phyloP scores from a whole-genome alignment of 2,329 filamentous ascomycete species.

The Fusarium redolens region DNA sequence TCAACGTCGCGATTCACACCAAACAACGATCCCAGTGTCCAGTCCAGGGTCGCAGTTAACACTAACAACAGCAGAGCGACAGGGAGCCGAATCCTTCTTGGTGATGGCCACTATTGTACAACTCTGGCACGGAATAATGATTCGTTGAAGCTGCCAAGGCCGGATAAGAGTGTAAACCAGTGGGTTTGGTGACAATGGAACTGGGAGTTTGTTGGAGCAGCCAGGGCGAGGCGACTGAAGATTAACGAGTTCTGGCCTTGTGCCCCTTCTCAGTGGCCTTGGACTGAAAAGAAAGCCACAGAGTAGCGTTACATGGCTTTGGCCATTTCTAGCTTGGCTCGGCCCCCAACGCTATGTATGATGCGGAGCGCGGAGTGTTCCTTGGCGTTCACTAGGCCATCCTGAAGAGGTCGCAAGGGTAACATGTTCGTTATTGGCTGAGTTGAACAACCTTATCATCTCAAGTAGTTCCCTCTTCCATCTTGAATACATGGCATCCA shows the following conservation, averaged over 20 bases:
- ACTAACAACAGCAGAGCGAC: neutral
- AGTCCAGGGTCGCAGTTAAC: neutral
- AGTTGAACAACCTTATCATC: neutral
- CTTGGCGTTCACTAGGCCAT: constrained; percentile 17
- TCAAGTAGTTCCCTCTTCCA: neutral
- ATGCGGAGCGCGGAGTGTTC: constrained; percentile 6
- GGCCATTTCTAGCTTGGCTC: constrained; percentile 15
- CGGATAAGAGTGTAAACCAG: neutral
- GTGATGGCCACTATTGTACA: neutral
- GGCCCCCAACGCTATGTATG: constrained; percentile 27
- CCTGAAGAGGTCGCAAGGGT: neutral
- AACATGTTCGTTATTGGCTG: neutral
- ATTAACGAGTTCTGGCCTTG: constrained; percentile 13
- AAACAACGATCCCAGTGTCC: neutral
- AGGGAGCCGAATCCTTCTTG: neutral
- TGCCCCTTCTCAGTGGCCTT: constrained; percentile 7
- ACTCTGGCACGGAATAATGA: neutral
- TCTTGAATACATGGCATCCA: neutral
- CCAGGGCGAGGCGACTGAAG: constrained; percentile 8
- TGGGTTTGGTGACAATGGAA: constrained; percentile 12
- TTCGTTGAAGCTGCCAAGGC: neutral
- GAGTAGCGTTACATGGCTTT: constrained; percentile 21
- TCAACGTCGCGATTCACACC: constrained; percentile 3
- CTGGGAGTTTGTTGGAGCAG: constrained; percentile 9
- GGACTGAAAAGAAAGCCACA: constrained; percentile 22